Conservation (phyloP, 805 yeast genomes). For the Cephaloascus fragrans region DNA sequence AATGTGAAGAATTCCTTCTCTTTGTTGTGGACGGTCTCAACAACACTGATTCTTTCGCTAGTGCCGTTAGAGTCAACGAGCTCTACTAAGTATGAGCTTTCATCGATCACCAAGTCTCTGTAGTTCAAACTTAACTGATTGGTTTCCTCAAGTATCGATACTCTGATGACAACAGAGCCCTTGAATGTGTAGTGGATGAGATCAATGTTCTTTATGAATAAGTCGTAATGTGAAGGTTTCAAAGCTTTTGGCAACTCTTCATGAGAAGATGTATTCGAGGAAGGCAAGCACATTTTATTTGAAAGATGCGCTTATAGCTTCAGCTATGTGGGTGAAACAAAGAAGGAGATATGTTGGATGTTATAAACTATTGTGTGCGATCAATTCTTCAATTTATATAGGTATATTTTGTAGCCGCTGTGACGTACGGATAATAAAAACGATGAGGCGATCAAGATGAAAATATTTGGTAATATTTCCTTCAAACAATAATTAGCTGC, state of each 20-base stretch:
- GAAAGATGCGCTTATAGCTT: no score
- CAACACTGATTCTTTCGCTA: conserved; percentile 6
- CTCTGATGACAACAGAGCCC: conserved; percentile 38
- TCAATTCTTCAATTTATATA: no score
- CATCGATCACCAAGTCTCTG: conserved; percentile 27
- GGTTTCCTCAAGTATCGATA: conserved; percentile 33
- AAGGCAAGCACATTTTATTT: background rate
- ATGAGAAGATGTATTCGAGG: background rate
- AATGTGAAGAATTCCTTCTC: conserved; percentile 59
- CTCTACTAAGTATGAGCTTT: conserved; percentile 13
- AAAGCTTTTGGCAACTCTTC: conserved; percentile 54
- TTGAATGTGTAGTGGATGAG: conserved; percentile 30
- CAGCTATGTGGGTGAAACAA: no score
- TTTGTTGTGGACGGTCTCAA: conserved; percentile 20
- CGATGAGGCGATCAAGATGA: no score
- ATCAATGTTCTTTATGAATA: conserved; percentile 55
- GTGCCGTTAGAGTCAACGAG: conserved; percentile 8
- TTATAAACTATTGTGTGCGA: no score
- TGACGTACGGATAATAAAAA: background rate
- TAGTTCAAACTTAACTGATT: conserved; percentile 37
- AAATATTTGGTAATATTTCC: no score
- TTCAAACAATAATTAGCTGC: no score
- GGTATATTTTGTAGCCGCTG: background rate
- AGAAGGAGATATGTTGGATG: no score
- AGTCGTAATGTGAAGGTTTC: conserved; percentile 64